Conservation (phyloP, 108 stramenopile genomes). For the Skeletonema grethae region DNA sequence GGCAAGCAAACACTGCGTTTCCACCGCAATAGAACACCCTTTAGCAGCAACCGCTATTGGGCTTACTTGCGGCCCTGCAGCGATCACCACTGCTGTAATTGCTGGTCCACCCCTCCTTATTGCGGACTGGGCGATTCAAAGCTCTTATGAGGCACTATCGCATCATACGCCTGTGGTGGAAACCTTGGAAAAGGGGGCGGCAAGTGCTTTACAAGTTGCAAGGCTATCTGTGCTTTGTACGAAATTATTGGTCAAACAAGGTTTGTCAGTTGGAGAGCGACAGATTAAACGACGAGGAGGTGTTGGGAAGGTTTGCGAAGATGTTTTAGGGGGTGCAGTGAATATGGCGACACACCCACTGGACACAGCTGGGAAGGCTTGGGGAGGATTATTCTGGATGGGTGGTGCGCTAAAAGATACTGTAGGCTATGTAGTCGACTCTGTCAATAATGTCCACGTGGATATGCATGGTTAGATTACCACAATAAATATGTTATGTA, state of each 20-base stretch:
- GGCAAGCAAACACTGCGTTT: constrained; percentile 54
- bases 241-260: constrained; percentile 64
- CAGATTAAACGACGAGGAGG: constrained; percentile 82
- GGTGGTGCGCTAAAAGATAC: constrained; percentile 43
- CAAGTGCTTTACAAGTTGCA: constrained; percentile 63
- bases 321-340: constrained; percentile 56
- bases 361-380: constrained; percentile 65
- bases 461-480: constrained; percentile 11
- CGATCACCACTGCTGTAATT: constrained; percentile 60
- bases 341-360: constrained; percentile 76
- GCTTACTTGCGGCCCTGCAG: constrained; percentile 72
- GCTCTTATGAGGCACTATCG: constrained; percentile 60
- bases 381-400: constrained; percentile 67
- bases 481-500: background rate
- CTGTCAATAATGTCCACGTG: constrained; percentile 18
- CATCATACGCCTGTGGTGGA: constrained; percentile 56
- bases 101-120: constrained; percentile 60
- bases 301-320: constrained; percentile 55
- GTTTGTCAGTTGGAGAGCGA: constrained; percentile 55
- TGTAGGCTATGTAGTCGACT: constrained; percentile 37
- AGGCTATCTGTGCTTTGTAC: constrained; percentile 52
- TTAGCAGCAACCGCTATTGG: constrained; percentile 68
- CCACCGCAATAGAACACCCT: constrained; percentile 57
- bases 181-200: constrained; percentile 62
- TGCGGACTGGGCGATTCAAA: constrained; percentile 67